Evolutionary conservation across 2,329 filamentous ascomycete genomes (phyloP), one percentile per base, ranked within the genome.

Genomic region (Calonectria leucothoes): DNA sequence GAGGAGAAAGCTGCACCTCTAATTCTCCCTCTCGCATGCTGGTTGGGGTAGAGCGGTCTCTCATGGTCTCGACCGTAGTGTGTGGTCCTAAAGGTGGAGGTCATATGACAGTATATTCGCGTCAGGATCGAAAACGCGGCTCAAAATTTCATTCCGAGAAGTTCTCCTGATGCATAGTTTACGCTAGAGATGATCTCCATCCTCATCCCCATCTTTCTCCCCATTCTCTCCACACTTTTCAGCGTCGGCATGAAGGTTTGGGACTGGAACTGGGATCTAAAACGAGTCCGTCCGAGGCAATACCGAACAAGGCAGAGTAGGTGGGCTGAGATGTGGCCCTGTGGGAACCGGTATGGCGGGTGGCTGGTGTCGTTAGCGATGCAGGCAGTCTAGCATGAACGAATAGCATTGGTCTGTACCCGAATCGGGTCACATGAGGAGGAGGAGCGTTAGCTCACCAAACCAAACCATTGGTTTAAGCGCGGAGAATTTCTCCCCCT

Each of bases 201-300:
- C 33, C 33, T 23, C 55, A 39, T 61, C 33, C 55, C 35, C 35
- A 35, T 59, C 55, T 14, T 59, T n/a, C 31, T 59, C 14, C 31
- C 10, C 55, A 11, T 59, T 59, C 55, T 59, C 55, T 35, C 33
- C 55, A 39, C 55, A 61, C 31, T 37, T 57, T 33, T 42, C 15
- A 49, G 61, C 10, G 29, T 57, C 29, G 6, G 31, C 27, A 37
- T 57, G 52, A 57, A 57, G 31, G 52, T 37, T 39, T 29, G 35
- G 14, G n/a, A 8, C 20, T 25, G 33, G 55, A 37, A 23, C 55
- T 61, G 55, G 55, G 33, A 39, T 61, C 55, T 37, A 61, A 27
- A 23, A 27, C 11, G 55, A 61, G 55, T 61, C 55, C 55, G 55
- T 61, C 55, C 55, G 55, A 61, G 55, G 55, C 55, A 61, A 61